phyloP scores from a whole-genome alignment of 768 basidiomycete species.

The Calocybe indica region DNA sequence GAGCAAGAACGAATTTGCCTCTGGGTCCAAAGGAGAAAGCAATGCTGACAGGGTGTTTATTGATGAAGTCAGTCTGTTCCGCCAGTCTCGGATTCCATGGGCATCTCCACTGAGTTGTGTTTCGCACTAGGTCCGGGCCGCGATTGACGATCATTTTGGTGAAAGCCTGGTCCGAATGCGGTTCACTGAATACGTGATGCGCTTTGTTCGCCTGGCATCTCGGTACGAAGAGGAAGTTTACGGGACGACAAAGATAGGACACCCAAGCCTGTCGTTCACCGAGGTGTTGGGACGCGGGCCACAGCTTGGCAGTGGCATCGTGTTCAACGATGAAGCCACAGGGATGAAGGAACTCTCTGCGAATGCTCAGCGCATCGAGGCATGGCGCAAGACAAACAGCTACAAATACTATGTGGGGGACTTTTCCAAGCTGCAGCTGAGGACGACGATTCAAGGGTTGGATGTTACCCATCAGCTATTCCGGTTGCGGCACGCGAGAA shows the following conservation, averaged over 20 bases:
- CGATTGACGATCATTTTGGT: constrained; percentile 89
- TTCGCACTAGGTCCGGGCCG: constrained; percentile 62
- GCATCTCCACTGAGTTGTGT: constrained; percentile 1
- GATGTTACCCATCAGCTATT: constrained; percentile 85
- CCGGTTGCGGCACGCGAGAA: constrained; percentile 69
- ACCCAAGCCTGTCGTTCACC: constrained; percentile 49
- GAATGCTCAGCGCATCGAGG: constrained; percentile 86
- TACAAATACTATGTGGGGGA: constrained; percentile 80
- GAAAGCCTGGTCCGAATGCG: constrained; percentile 83
- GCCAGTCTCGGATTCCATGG: neutral
- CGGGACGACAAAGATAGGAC: constrained; percentile 74
- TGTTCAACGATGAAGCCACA: constrained; percentile 66
- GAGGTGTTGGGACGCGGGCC: constrained; percentile 37
- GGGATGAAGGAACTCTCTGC: constrained; percentile 64
- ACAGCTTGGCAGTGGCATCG: constrained; percentile 75
- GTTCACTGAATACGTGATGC: constrained; percentile 82
- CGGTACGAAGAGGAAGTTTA: constrained; percentile 85
- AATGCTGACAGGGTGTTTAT: constrained; percentile 82
- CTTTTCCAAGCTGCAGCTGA: constrained; percentile 47
- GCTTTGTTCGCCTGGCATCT: constrained; percentile 87
- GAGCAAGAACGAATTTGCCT: constrained; percentile 44
- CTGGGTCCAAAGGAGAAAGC: constrained; percentile 44
- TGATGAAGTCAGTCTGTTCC: constrained; percentile 70
- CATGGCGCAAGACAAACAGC: constrained; percentile 80
- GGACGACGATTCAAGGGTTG: constrained; percentile 66